phyloP scores from a whole-genome alignment of 306 rosid genomes.

The Citrullus amarus region DNA sequence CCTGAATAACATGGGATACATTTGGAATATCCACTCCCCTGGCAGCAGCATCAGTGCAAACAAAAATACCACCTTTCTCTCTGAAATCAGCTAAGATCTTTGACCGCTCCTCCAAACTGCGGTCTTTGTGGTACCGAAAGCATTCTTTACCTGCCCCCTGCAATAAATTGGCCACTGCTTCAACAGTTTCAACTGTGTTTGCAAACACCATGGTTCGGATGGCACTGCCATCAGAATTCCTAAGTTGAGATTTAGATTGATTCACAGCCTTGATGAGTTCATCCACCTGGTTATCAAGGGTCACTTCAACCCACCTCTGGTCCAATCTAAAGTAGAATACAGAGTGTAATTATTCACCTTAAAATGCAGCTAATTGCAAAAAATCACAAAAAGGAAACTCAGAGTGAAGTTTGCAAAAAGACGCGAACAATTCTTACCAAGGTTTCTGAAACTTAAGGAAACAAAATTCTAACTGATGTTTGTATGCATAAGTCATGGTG shows the following conservation, averaged over 20 bases:
- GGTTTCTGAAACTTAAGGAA: not conserved
- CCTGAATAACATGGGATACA: conserved; percentile 88
- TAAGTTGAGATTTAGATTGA: conserved; percentile 29
- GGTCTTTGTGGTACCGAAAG: conserved; percentile 64
- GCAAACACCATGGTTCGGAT: conserved; percentile 80
- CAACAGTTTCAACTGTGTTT: conserved; percentile 86
- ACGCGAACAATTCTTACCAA: not conserved
- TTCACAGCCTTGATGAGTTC: conserved; percentile 74
- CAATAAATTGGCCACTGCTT: conserved; percentile 74
- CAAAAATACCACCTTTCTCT: conserved; percentile 83
- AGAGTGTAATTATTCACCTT: not conserved
- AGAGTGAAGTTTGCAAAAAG: not conserved
- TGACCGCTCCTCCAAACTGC: conserved; percentile 81
- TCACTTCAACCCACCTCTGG: conserved; percentile 89
- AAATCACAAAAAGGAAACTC: not conserved
- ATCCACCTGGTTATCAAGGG: conserved; percentile 60
- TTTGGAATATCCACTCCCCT: conserved; percentile 90
- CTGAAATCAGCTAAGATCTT: conserved; percentile 56
- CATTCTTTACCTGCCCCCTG: conserved; percentile 48
- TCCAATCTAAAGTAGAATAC: conserved; percentile 40
- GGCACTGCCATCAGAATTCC: conserved; percentile 27
- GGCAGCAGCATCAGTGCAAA: conserved; percentile 95
- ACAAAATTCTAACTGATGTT: not conserved
- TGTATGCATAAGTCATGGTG: not conserved
- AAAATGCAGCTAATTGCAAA: not conserved